Evolutionary conservation across 352 stramenopile genomes (phyloP), one percentile per base, ranked within the genome.

Genomic region (Pythium vanterpoolii): DNA sequence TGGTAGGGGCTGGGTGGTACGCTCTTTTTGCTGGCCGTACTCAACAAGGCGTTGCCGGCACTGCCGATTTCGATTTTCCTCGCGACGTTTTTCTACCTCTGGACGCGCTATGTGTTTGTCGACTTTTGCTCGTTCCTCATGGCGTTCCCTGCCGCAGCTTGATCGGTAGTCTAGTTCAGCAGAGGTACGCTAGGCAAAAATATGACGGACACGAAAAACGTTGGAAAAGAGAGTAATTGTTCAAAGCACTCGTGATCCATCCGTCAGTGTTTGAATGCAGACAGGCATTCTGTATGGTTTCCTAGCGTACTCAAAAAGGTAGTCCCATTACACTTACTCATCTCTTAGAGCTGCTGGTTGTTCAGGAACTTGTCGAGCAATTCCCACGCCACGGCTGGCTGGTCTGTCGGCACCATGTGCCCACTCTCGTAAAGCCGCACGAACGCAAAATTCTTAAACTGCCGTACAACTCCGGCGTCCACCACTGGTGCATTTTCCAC

Each of bases 61-160:
- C 67, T 99, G 46, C 97, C 97, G 5, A 98, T 99, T 63, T 94
- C 84, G 52, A 94, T 94, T 60, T 94, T 94, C 59, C 66, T 94
- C 39, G 79, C 82, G 47, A 87, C 76, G 45, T 76, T 81, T 56
- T 89, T 94, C 57, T 94, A 92, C 70, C 86, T 94, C 58, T 79
- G 86, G 68, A 90, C 84, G 49, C 71, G 81, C 51, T 91, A 89
- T 72, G 71, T 90, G 43, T 90, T 91, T 64, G 81, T 90, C 36
- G 84, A 91, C 63, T 93, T 89, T 57, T 90, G 78, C 60, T 81
- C 77, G 53, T 93, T 93, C 62, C 69, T 93, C 68, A 90, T 89
- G 76, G 47, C n/a, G 24, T 24, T 62, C 18, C 52, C 60, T 24
- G 60, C 60, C 16, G 51, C 60, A n/a, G 60, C 62, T 28, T 67